Percentiles rank a stretch among this genome's conserved stretches.
phyloP scores from a whole-genome alignment of 768 basidiomycete genomes.

The Heimioporus sp. region DNA sequence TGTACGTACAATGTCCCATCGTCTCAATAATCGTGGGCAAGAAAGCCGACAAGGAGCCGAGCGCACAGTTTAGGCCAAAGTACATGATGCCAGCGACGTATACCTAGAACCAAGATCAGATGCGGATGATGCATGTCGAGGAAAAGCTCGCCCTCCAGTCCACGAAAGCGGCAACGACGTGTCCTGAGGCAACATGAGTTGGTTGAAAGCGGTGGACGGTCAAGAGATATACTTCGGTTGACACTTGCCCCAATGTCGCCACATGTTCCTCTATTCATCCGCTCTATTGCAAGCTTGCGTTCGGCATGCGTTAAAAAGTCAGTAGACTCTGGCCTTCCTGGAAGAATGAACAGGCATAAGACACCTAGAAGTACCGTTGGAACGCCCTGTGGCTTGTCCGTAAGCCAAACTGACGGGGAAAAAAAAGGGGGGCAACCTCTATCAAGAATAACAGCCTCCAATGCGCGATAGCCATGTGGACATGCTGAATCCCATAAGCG shows the following conservation, averaged over 20 bases:
- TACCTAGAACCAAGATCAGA: conserved; percentile 25
- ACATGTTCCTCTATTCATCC: conserved; percentile 40
- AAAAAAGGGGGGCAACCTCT: conserved; percentile 13
- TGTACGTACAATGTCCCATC: conserved; percentile 42
- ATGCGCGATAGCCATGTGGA: conserved; percentile 34
- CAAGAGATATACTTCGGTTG: conserved; percentile 33
- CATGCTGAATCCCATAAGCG: conserved; percentile 49
- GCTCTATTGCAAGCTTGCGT: conserved; percentile 31
- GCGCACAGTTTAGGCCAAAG: conserved; percentile 47
- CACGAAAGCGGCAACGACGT: conserved; percentile 41
- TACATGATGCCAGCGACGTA: conserved; percentile 48
- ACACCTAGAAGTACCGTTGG: conserved; percentile 40
- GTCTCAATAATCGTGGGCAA: conserved; percentile 55
- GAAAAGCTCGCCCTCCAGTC: conserved; percentile 41
- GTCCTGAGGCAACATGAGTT: conserved; percentile 27
- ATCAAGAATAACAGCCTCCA: conserved; percentile 40
- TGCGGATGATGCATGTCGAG: not conserved
- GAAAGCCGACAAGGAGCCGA: conserved; percentile 51
- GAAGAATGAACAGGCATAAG: conserved; percentile 29
- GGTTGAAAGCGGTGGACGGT: not conserved
- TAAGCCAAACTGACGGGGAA: not conserved
- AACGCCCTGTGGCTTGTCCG: conserved; percentile 44
- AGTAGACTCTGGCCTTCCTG: conserved; percentile 33
- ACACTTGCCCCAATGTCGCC: conserved; percentile 43
- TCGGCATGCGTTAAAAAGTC: conserved; percentile 32